Conservation (phyloP, 169 alveolate species). For the Eimeria brunetti region DNA sequence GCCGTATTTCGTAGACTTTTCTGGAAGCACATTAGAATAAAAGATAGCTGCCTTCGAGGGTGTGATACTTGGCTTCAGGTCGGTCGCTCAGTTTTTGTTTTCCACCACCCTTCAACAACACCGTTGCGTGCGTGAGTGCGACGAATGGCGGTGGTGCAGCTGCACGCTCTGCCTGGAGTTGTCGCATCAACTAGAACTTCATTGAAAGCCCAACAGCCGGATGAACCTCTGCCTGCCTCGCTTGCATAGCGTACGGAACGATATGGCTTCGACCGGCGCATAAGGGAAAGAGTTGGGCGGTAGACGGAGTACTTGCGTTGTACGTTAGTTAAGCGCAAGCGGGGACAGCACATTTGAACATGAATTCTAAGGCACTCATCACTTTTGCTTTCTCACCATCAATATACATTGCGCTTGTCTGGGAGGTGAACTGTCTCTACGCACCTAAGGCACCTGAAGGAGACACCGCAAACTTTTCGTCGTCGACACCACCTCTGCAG, state of each 20-base stretch:
- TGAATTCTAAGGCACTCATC: not conserved
- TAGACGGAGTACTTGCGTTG: not conserved
- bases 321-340: not conserved
- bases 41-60: not conserved
- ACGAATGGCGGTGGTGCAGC: not conserved
- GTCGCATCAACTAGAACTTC: not conserved
- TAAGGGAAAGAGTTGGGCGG: not conserved
- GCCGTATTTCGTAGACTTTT: not conserved
- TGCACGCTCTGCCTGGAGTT: not conserved
- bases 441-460: constrained; percentile 9
- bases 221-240: not conserved
- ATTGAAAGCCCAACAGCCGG: not conserved
- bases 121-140: not conserved
- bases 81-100: constrained; percentile 4
- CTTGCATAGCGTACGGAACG: not conserved
- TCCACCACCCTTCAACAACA: not conserved
- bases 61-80: not conserved
- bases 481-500: not conserved
- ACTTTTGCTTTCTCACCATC: not conserved
- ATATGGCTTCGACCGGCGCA: not conserved
- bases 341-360: not conserved
- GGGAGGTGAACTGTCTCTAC: not conserved
- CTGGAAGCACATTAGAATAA: not conserved
- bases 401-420: not conserved
- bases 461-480: not conserved